A percentile compares a stretch with the other conserved stretches of the same genome.
phyloP scores from a whole-genome alignment of 2,329 filamentous ascomycete genomes.

The Cytospora schulzeri region DNA sequence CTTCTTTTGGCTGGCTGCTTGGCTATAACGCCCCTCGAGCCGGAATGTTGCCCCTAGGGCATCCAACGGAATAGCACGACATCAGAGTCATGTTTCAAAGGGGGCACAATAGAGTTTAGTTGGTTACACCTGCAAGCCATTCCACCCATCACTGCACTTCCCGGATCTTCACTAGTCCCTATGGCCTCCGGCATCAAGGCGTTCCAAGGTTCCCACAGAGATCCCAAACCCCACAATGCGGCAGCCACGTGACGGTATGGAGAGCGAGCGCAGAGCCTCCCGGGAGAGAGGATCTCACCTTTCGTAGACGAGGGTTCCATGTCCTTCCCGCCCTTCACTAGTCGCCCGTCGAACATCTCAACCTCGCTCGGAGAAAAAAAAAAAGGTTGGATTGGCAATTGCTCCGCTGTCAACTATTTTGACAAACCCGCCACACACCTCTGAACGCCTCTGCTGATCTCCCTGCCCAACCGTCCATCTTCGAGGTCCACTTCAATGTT shows the following conservation, averaged over 20 bases:
- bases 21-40: not conserved
- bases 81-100: constrained; percentile 16
- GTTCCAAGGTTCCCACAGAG: not conserved
- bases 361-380: too few relatives aligned
- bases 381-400: not conserved
- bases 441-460: constrained; percentile 21
- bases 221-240: constrained; percentile 10
- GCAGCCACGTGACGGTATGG: constrained; percentile 18
- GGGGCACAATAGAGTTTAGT: not conserved
- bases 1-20: too few relatives aligned
- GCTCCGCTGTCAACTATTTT: constrained; percentile 11
- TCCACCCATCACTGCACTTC: constrained; percentile 14
- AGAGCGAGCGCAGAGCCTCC: not conserved
- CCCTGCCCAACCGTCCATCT: constrained; percentile 22
- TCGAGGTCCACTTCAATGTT: not conserved
- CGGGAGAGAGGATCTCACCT: not conserved
- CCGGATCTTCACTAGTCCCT: constrained; percentile 9
- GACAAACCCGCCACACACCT: not conserved
- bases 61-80: constrained; percentile 9
- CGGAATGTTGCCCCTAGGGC: not conserved
- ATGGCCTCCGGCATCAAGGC: constrained; percentile 6
- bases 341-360: not conserved
- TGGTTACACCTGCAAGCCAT: constrained; percentile 18
- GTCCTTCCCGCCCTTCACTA: not conserved
- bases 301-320: not conserved